These are phyloP conservation scores for Lecanicillium sp. DNA, from an alignment of 2,329 filamentous ascomycete species.

Conservation along the genomic window DNA sequence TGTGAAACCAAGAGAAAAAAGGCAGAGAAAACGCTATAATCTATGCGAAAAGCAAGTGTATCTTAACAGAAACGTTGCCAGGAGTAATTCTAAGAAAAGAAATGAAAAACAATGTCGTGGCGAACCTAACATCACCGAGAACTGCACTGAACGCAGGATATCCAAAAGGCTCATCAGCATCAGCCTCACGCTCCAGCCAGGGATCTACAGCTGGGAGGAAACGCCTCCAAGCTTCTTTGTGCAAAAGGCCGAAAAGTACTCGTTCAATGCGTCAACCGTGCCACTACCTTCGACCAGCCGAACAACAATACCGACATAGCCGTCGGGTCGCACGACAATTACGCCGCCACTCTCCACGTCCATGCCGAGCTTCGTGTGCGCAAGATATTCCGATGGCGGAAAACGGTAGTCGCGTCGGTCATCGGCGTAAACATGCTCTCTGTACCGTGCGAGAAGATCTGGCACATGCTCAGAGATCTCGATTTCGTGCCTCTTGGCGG, in stretches of 20 bases:
- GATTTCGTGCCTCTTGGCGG: conserved; percentile 56
- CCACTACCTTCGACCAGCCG: conserved; percentile 65
- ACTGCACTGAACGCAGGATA: no score
- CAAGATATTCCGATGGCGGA: conserved; percentile 60
- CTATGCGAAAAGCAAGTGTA: no score
- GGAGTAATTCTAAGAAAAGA: no score
- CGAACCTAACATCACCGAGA: no score
- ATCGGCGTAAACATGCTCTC: conserved; percentile 79
- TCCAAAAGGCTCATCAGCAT: no score
- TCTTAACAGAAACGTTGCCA: no score
- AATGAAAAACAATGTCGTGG: no score
- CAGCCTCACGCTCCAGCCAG: no score
- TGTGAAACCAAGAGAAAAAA: no score
- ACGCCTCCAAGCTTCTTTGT: conserved; percentile 45
- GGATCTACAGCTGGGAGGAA: conserved; percentile 17
- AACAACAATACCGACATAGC: conserved; percentile 73
- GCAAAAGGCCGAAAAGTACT: conserved; percentile 70
- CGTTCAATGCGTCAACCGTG: conserved; percentile 74
- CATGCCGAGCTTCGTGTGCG: conserved; percentile 82
- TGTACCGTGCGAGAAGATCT: conserved; percentile 61
- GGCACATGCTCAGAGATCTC: conserved; percentile 68
- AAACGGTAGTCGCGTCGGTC: conserved; percentile 67
- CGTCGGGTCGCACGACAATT: conserved; percentile 78
- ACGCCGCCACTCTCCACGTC: conserved; percentile 66
- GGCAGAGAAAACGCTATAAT: no score